A percentile compares a stretch with the other conserved stretches of the same genome.
Evolutionary conservation across 352 stramenopile genomes (phyloP).

Genomic region (Phytophthora nicotianae): DNA sequence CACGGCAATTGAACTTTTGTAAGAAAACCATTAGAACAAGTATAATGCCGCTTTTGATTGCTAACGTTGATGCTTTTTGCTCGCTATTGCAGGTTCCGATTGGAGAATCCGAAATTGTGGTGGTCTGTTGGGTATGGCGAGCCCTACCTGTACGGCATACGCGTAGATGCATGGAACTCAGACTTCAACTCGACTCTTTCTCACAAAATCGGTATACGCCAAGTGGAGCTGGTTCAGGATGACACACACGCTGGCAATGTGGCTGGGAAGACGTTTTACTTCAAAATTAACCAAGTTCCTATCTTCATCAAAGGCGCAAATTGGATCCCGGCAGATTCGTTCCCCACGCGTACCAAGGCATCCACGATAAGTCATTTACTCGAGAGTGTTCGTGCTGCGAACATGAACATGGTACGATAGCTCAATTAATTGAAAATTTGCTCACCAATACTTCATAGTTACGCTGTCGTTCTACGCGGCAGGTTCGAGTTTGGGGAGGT

Average conservation of each 20-base stretch:
- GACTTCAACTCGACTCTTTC: slow-evolving; percentile 38
- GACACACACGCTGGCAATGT: slow-evolving; percentile 49
- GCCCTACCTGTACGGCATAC: slow-evolving; percentile 65
- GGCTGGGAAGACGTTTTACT: slow-evolving; percentile 72
- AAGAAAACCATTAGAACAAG: slow-evolving; percentile 7
- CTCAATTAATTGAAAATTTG: not conserved
- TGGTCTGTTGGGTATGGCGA: slow-evolving; percentile 72
- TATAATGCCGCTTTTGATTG: not conserved
- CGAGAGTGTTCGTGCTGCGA: slow-evolving; percentile 54
- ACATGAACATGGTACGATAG: slow-evolving; percentile 84
- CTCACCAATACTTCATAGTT: not conserved
- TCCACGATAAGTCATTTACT: slow-evolving; percentile 56
- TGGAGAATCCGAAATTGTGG: slow-evolving; percentile 67
- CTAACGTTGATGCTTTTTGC: slow-evolving; percentile 16
- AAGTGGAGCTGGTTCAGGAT: slow-evolving; percentile 64
- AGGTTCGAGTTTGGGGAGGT: slow-evolving; percentile 88
- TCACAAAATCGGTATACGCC: slow-evolving; percentile 64
- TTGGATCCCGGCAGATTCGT: slow-evolving; percentile 81
- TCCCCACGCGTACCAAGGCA: slow-evolving; percentile 57
- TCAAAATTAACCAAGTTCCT: slow-evolving; percentile 67
- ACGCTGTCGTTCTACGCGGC: slow-evolving; percentile 6
- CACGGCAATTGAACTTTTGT: slow-evolving; percentile 42
- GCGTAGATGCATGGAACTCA: slow-evolving; percentile 41
- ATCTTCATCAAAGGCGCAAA: slow-evolving; percentile 83
- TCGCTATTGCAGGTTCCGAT: slow-evolving; percentile 33